Evolutionary conservation across 305 asterid genomes (phyloP), one percentile per base, ranked within the genome.

Genomic region (Rubia peregrina): DNA sequence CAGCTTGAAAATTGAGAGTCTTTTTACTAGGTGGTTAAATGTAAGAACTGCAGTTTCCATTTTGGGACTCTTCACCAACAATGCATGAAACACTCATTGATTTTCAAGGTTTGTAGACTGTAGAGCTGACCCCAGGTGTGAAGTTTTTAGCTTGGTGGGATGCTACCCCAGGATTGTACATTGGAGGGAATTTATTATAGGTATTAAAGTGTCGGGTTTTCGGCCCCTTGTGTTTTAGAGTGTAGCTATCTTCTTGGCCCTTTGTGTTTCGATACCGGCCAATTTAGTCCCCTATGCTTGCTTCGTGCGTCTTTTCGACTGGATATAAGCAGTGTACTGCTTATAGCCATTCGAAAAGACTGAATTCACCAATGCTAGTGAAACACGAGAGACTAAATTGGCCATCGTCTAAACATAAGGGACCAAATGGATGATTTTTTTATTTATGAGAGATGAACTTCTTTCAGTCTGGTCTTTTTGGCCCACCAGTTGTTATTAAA

Each of bases 81-180:
- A n/a, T 61, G 80, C 91, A 86, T 71, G 73, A 77, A 72, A 69
- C 70, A 76, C 80, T 62, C 60, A 73, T 78, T 48, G 71, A 71
- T 36, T 71, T 56, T 43, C 11, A 0, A 72, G 77, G 81, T 74
- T 64, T 84, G 33, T 30, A 30, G 33, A 30, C 33, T 65, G 40
- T 67, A 61, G 42, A 49, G 74, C 68, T 83, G 82, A 80, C 84
- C 76, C 69, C 82, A 75, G 69, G 63, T 61, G 55, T 55, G 73
- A 72, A 69, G 73, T 74, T 80, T 81, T 71, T 80, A 55, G 79
- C 66, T 80, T 83, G 80, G 82, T 86, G 68, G 70, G 69, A 76
- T 78, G 82, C 79, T 80, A 81, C 85, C 78, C 80, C 53, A 12
- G 13, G 14, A 48, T 51, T 16, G 17, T 51, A 51, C 57, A 51